A percentile compares a stretch with the other conserved stretches of the same genome.
Conservation (phyloP, 1,284 basidiomycete genomes). For the Tilletia walkeri region DNA sequence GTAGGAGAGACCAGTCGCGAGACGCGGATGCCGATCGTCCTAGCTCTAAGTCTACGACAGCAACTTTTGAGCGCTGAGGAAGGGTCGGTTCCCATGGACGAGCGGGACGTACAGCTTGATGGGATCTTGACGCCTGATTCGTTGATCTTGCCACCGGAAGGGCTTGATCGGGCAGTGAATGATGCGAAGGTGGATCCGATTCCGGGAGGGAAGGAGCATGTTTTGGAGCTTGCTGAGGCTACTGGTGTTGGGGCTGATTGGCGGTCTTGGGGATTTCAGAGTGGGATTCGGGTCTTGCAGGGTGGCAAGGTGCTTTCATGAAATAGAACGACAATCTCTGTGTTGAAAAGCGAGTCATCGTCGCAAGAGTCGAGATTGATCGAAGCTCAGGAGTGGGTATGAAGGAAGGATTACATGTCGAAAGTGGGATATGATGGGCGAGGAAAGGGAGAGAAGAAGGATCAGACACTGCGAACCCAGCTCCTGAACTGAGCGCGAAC, state of each 20-base stretch:
- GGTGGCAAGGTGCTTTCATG: not conserved
- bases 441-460: not conserved
- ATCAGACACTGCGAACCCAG: conserved; percentile 1
- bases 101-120: conserved; percentile 51
- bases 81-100: conserved; percentile 46
- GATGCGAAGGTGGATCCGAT: conserved; percentile 13
- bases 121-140: conserved; percentile 46
- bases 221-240: conserved; percentile 3
- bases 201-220: not conserved
- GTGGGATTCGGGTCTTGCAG: not conserved
- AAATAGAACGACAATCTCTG: not conserved
- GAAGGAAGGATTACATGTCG: too few relatives aligned
- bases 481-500: conserved; percentile 1
- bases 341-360: too few relatives aligned
- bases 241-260: not conserved
- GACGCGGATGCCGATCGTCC: conserved; percentile 18
- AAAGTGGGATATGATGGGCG: too few relatives aligned
- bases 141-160: conserved; percentile 21
- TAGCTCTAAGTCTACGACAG: conserved; percentile 4
- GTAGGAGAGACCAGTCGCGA: conserved; percentile 16
- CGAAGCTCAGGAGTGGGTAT: too few relatives aligned
- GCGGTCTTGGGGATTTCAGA: conserved; percentile 1
- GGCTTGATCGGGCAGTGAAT: not conserved
- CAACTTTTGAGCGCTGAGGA: not conserved
- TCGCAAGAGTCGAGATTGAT: too few relatives aligned